phyloP scores from a whole-genome alignment of 208 protist genomes.

The Crithidia expoeki region DNA sequence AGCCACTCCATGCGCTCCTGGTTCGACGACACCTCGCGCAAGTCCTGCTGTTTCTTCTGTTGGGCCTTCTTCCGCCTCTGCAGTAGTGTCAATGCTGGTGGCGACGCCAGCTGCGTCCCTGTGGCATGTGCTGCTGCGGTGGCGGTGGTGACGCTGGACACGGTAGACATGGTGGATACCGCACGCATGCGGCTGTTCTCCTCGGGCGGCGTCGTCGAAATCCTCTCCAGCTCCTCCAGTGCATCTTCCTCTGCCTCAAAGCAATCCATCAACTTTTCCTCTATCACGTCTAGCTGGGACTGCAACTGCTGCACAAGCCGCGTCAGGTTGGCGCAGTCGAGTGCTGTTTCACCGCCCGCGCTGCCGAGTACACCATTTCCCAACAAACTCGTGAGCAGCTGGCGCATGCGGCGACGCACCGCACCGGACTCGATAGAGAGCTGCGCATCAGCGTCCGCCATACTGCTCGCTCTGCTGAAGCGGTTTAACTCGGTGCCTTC shows the following conservation, averaged over 20 bases:
- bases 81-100: constrained; percentile 8
- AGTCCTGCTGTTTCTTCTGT: constrained; percentile 9
- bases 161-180: neutral
- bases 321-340: constrained; percentile 14
- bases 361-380: constrained; percentile 23
- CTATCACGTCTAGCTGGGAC: constrained; percentile 24
- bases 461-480: constrained; percentile 2
- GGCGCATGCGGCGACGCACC: constrained; percentile 25
- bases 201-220: neutral
- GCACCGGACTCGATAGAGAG: constrained; percentile 11
- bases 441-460: constrained; percentile 9
- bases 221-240: neutral
- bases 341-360: constrained; percentile 1
- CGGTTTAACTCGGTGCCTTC: neutral
- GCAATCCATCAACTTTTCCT: constrained; percentile 9
- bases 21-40: constrained; percentile 39
- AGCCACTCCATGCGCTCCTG: constrained; percentile 63
- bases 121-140: neutral
- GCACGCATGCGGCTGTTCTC: neutral
- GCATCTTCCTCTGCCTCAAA: constrained; percentile 5
- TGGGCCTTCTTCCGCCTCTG: constrained; percentile 5
- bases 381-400: constrained; percentile 16
- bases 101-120: neutral
- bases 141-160: neutral
- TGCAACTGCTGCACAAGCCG: constrained; percentile 26